phyloP scores from a whole-genome alignment of 768 basidiomycete species.

The Collybia sordida region DNA sequence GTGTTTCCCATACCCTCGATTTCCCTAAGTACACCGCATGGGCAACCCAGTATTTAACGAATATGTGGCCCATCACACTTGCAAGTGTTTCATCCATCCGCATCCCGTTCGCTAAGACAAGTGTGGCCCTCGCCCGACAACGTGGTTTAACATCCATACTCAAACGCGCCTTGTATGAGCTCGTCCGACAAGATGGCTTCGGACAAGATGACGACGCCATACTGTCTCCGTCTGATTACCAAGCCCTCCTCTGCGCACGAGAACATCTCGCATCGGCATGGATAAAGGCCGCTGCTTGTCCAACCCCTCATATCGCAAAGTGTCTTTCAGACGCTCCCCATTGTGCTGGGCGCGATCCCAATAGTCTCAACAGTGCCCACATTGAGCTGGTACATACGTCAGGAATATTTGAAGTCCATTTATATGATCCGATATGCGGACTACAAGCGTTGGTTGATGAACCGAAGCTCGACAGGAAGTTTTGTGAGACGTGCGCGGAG shows the following conservation, averaged over 20 bases:
- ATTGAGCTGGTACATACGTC: not conserved
- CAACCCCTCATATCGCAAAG: too few species aligned
- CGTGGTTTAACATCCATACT: conserved; percentile 26
- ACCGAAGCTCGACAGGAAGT: not conserved
- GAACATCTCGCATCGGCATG: conserved; percentile 9
- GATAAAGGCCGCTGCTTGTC: not conserved
- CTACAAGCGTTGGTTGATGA: not conserved
- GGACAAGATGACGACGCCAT: conserved; percentile 1
- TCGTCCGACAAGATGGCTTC: conserved; percentile 11
- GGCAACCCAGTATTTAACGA: conserved; percentile 22
- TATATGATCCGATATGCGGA: conserved; percentile 6
- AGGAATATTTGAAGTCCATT: not conserved
- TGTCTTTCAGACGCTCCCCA: not conserved
- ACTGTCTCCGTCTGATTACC: conserved; percentile 4
- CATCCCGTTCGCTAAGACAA: conserved; percentile 24
- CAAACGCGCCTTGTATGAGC: conserved; percentile 39
- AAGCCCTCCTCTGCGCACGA: conserved; percentile 4
- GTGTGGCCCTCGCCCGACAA: conserved; percentile 27
- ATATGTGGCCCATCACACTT: conserved; percentile 27
- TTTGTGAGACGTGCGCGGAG: not conserved
- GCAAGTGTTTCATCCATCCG: conserved; percentile 5
- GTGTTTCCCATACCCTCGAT: conserved; percentile 28
- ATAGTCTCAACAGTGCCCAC: not conserved
- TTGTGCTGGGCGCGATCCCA: not conserved
- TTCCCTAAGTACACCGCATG: conserved; percentile 24